Evolutionary conservation across 2,329 filamentous ascomycete species (phyloP).

Genomic region (Penicillium sp.): DNA sequence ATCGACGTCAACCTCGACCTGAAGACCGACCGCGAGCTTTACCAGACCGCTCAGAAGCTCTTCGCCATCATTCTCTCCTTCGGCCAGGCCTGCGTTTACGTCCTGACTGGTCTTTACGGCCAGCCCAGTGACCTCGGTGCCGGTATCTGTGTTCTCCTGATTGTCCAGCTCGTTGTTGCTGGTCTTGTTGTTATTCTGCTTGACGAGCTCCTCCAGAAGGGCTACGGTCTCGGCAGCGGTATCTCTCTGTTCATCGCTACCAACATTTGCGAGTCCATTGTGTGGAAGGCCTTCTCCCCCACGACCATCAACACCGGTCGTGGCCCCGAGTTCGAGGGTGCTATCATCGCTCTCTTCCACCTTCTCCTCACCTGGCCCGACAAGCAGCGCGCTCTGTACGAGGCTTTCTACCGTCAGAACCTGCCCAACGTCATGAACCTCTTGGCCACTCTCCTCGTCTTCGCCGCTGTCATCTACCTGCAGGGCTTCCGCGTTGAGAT

Average conservation of each 20-base stretch:
- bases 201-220: constrained; percentile 98
- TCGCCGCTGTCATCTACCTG: constrained; percentile 97
- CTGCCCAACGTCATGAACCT: constrained; percentile 99
- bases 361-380: constrained; percentile 97
- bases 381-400: constrained; percentile 97
- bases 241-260: constrained; percentile 99
- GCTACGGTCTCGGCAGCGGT: constrained; percentile 95
- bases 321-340: constrained; percentile 98
- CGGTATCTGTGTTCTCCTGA: constrained; percentile 96
- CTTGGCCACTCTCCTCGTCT: constrained; percentile 86
- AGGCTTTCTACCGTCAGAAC: constrained; percentile 99
- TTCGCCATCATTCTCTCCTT: constrained; percentile 97
- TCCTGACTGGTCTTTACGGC: constrained; percentile 96
- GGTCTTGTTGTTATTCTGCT: constrained; percentile 99
- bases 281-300: constrained; percentile 99
- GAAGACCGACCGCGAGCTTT: constrained; percentile 99
- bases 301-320: constrained; percentile 99
- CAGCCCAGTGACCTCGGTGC: constrained; percentile 95
- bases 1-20: constrained; percentile 99
- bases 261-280: constrained; percentile 99
- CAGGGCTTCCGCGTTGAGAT: constrained; percentile 99
- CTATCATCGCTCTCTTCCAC: constrained; percentile 96
- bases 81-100: constrained; percentile 96
- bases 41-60: constrained; percentile 99
- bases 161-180: constrained; percentile 95